Percentiles rank a stretch among this genome's conserved stretches.
These are phyloP conservation scores for Trichoderma virens DNA, from an alignment of 495 filamentous ascomycete genomes.

Conservation along the genomic window DNA sequence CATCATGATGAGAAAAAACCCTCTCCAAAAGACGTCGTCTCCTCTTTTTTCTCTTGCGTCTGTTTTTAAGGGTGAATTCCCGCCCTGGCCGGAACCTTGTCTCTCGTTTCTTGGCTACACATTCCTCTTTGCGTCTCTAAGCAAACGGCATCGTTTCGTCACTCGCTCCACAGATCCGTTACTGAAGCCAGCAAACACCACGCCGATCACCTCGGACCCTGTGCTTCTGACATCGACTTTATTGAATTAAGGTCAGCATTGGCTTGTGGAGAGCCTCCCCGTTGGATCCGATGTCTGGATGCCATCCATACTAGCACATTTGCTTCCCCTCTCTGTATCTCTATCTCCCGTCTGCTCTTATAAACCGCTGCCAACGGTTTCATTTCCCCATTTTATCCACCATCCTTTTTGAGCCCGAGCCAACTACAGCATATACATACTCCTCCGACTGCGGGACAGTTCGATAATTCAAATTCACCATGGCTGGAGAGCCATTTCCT, in stretches of 20 bases:
- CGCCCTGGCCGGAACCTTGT: background rate
- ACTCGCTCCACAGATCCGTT: background rate
- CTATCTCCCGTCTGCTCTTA: background rate
- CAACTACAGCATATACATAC: background rate
- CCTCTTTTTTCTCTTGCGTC: background rate
- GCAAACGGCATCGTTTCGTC: constrained; percentile 6
- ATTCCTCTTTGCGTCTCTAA: background rate
- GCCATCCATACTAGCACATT: background rate
- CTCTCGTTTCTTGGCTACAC: background rate
- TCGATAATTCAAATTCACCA: background rate
- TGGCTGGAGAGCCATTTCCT: background rate
- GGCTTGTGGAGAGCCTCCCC: background rate
- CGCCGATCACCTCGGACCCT: constrained; percentile 1
- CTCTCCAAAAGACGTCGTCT: background rate
- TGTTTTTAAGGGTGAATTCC: background rate
- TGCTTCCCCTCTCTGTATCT: background rate
- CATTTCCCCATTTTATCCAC: background rate
- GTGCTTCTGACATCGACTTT: background rate
- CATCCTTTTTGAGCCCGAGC: background rate
- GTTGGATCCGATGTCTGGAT: background rate
- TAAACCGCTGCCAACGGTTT: background rate
- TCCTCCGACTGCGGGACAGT: background rate
- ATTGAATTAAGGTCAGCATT: background rate
- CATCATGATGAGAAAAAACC: background rate
- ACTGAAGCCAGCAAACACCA: background rate